These are phyloP conservation scores for Suillus variegatus DNA, from an alignment of 768 basidiomycete species.

Conservation along the genomic window DNA sequence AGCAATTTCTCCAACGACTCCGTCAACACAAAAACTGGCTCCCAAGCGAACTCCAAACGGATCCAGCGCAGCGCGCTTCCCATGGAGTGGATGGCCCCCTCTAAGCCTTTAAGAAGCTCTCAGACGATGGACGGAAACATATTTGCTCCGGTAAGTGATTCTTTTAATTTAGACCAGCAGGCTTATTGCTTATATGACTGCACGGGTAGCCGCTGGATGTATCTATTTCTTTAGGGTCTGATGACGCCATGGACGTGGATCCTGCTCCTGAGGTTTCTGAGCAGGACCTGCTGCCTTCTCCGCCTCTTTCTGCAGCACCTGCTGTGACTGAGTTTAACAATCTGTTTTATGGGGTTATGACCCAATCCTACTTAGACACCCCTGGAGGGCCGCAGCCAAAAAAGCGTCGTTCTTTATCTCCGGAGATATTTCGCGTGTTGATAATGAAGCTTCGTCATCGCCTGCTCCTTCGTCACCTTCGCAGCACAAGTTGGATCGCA, in stretches of 20 bases:
- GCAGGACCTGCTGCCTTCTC: constrained; percentile 34
- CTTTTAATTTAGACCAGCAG: constrained; percentile 9
- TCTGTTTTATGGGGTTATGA: constrained; percentile 60
- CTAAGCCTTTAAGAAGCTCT: constrained; percentile 21
- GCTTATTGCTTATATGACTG: constrained; percentile 20
- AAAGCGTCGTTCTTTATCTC: constrained; percentile 64
- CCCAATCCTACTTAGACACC: constrained; percentile 49
- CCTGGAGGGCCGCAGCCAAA: constrained; percentile 42
- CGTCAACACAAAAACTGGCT: constrained; percentile 30
- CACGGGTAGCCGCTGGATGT: constrained; percentile 33
- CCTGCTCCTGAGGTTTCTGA: constrained; percentile 42
- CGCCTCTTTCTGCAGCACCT: constrained; percentile 52
- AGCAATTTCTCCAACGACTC: constrained; percentile 33
- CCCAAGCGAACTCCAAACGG: constrained; percentile 49
- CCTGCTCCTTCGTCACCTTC: constrained; percentile 51
- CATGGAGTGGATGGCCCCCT: constrained; percentile 53
- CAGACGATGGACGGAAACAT: constrained; percentile 28
- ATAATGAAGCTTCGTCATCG: constrained; percentile 46
- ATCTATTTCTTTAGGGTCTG: constrained; percentile 45
- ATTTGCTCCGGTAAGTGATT: constrained; percentile 29
- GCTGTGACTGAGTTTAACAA: constrained; percentile 55
- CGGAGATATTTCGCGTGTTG: constrained; percentile 42
- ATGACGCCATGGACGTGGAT: constrained; percentile 84
- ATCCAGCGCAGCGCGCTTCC: constrained; percentile 67
- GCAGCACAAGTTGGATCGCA: constrained; percentile 48